Base-by-base conservation (phyloP, 768 basidiomycete genomes). In the Obba rivulosa region DNA sequence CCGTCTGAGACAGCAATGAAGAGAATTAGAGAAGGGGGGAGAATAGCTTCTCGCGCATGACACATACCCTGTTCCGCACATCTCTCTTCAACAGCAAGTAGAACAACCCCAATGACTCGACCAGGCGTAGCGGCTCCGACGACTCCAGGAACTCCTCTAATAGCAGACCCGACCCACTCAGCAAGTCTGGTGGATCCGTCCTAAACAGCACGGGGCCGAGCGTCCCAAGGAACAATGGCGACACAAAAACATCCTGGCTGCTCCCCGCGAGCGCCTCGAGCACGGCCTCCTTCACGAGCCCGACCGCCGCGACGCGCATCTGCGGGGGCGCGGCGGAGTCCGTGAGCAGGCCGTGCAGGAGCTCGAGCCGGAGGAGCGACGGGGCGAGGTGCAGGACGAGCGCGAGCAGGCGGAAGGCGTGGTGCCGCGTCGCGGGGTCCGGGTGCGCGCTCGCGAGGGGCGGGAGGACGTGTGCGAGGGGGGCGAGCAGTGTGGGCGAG, bases 301-400 rank as follows among this genome's bases (percentile, higher is more conserved):
- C 81, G 0, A 90, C 71, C 0, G 83, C 77, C 1, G 85, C 83
- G 0, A 80, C 77, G 8, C 81, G 74, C 74, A 89, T 85, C 57
- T 85, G 82, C 0, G 81, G 81, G 40, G 77, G 76, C 14, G 77
- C 66, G 48, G 79, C 70, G 9, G 57, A 53, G 16, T 77, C 72
- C 4, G 61, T 52, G 31, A 71, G 49, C 18, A 88, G 69, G 31
- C 80, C 80, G 10, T 69, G 63, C 3, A 89, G 69, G 8, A 82
- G 64, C 36, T 78, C 73, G 14, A 87, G 65, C 2, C 79, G 76
- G 0, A 80, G 55, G 31, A 66, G 56, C 0, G 78, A 63, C 1
- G 78, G 76, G 3, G 75, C 64, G 2, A 71, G 66, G 0, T 73
- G 65, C 17, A 87, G 70, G 1, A 83, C 62, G 35, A 74, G 65